A percentile compares a stretch with the other conserved stretches of the same genome.
These are phyloP conservation scores for Leccinum disarticulatum DNA, from an alignment of 768 basidiomycete species.

Conservation along the genomic window DNA sequence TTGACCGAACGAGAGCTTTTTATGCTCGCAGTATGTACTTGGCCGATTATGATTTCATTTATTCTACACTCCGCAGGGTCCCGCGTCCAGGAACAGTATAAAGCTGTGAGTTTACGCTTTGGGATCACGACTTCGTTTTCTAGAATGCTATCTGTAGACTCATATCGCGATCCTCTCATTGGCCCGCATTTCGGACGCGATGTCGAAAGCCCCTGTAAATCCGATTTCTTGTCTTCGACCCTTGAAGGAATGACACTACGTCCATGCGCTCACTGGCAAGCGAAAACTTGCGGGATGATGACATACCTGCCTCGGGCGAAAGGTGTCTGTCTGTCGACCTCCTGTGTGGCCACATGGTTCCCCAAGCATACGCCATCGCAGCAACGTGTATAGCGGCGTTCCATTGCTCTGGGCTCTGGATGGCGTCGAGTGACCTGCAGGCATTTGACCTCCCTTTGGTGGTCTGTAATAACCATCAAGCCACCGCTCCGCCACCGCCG, in stretches of 20 bases:
- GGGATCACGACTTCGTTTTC: conserved; percentile 11
- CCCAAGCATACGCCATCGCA: conserved; percentile 6
- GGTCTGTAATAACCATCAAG: conserved; percentile 18
- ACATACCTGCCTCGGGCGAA: background rate
- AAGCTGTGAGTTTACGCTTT: background rate
- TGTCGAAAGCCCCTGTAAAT: conserved; percentile 3
- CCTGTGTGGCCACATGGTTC: conserved; percentile 15
- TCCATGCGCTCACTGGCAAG: background rate
- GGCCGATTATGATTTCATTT: conserved; percentile 4
- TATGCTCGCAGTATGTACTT: background rate
- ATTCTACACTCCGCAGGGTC: conserved; percentile 13
- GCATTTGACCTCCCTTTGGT: conserved; percentile 1
- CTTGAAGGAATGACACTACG: conserved; percentile 7
- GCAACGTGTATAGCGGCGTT: conserved; percentile 13
- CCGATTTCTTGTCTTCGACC: conserved; percentile 1
- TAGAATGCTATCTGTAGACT: conserved; percentile 8
- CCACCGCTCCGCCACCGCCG: conserved; percentile 17
- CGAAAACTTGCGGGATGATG: background rate
- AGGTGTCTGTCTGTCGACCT: conserved; percentile 1
- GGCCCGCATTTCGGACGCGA: conserved; percentile 18
- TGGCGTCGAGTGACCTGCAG: conserved; percentile 16
- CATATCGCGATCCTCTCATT: conserved; percentile 21
- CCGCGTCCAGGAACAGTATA: conserved; percentile 16
- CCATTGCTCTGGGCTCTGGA: conserved; percentile 14
- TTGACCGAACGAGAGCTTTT: background rate